Evolutionary conservation across 768 basidiomycete genomes (phyloP), one percentile per base, ranked within the genome.

Genomic region (Cystofilobasidium ferigula): DNA sequence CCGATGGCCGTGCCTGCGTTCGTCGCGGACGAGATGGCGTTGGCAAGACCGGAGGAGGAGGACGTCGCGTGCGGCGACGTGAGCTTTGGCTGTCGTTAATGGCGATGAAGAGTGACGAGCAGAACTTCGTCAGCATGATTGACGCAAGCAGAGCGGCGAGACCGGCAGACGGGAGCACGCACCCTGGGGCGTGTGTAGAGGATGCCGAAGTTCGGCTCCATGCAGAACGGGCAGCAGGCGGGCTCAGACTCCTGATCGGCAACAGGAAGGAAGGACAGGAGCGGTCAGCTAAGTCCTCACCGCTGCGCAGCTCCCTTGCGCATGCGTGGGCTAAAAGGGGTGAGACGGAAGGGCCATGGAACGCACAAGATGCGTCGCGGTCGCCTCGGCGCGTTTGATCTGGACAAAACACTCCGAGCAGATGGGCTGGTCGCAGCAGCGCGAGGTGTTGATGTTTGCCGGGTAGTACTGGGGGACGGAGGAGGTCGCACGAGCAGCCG

Each of bases 401-500:
- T 97, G 94, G 26, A 97, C 91, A 73, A 99, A 98, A 75, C 95
- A 99, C 77, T 99, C 95, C 42, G 95, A 97, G 75, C 95, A 99
- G 69, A 99, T 94, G 26, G 89, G 86, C 71, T 99, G 95, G 80
- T 94, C 93, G 75, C 95, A 99, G 75, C 95, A 99, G 73, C 95
- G 83, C 43, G 95, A 97, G 72, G 86, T 86, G 74, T 98, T 97
- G 77, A 97, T 95, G 77, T 97, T 94, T 54, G 87, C 82, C 28
- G 95, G 95, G 74, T 97, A 99, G 77, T 94, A 97, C 94, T 99
- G 74, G 32, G 61, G 30, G 63, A 32, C 12, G 32, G 28, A 16
- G 35, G 34, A 54, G 59, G 57, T 47, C 43, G 61, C 53, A 24
- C 42, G 47, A 56, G 40, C 3, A 40, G 40, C 20, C 13, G 24